Conservation (phyloP, 2,329 filamentous ascomycete genomes). For the Penicillium verrucosum region DNA sequence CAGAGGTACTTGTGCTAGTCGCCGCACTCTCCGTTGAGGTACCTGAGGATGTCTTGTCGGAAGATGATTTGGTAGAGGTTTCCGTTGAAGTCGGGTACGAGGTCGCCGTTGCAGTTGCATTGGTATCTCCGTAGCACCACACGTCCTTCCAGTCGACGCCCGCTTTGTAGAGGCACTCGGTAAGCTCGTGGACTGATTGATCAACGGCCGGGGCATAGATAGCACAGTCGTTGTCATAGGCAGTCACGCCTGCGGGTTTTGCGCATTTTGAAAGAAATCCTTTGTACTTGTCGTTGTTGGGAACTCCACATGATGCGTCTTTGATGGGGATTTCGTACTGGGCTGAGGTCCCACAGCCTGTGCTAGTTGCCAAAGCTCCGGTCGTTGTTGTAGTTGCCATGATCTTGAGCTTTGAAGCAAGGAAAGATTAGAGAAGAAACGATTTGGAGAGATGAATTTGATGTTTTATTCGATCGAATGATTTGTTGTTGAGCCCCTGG, state of each 20-base stretch:
- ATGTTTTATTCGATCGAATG: background rate
- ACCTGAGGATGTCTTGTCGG: background rate
- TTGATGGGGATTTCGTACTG: slow-evolving; percentile 27
- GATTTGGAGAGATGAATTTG: background rate
- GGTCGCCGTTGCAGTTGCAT: slow-evolving; percentile 22
- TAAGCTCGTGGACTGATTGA: slow-evolving; percentile 27
- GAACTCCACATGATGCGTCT: slow-evolving; percentile 27
- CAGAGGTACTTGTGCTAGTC: background rate
- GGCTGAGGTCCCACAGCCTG: slow-evolving; percentile 13
- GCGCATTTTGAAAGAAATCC: slow-evolving; percentile 19
- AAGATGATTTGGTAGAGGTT: background rate
- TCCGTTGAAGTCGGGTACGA: slow-evolving; percentile 12
- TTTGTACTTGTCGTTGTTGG: slow-evolving; percentile 21
- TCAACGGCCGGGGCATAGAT: slow-evolving; percentile 20
- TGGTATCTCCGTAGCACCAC: slow-evolving; percentile 23
- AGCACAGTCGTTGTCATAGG: slow-evolving; percentile 25
- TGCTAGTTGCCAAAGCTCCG: slow-evolving; percentile 6
- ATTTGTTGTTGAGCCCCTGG: background rate
- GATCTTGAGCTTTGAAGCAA: background rate
- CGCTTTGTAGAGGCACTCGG: slow-evolving; percentile 24
- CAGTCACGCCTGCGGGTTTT: slow-evolving; percentile 15
- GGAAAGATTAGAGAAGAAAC: background rate
- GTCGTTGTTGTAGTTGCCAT: slow-evolving; percentile 11
- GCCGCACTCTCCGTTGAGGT: slow-evolving; percentile 3
- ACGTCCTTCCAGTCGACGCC: slow-evolving; percentile 25